A percentile compares a stretch with the other conserved stretches of the same genome.
Conservation (phyloP, 2,329 filamentous ascomycete genomes). For the Pyrenophora teres region DNA sequence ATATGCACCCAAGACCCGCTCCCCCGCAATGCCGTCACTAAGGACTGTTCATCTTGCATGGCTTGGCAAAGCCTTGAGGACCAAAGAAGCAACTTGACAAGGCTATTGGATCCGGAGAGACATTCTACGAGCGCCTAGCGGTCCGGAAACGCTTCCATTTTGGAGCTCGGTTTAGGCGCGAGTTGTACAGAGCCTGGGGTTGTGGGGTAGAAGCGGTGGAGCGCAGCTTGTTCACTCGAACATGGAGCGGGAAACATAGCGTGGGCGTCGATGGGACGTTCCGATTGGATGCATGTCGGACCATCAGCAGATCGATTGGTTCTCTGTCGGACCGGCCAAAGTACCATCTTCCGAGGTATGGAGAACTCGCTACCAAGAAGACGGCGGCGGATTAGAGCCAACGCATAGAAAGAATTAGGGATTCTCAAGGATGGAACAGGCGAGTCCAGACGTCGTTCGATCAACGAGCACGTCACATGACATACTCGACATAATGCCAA, state of each 20-base stretch:
- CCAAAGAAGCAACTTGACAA: constrained; percentile 19
- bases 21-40: constrained; percentile 28
- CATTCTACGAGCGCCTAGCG: constrained; percentile 7
- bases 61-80: constrained; percentile 22
- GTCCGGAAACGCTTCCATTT: constrained; percentile 14
- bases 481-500: too few relatives aligned
- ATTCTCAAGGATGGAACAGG: not conserved
- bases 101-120: constrained; percentile 6
- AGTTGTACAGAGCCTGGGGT: constrained; percentile 4
- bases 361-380: not conserved
- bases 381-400: not conserved
- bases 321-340: constrained; percentile 18
- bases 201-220: constrained; percentile 16
- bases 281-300: constrained; percentile 24
- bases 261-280: not conserved
- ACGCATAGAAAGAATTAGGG: not conserved
- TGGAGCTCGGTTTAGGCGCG: constrained; percentile 4
- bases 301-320: constrained; percentile 15
- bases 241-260: constrained; percentile 2
- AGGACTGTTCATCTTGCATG: constrained; percentile 3
- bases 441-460: too few relatives aligned
- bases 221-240: constrained; percentile 3
- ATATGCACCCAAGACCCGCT: constrained; percentile 23
- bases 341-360: not conserved
- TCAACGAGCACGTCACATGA: too few relatives aligned